These are phyloP conservation scores for Boechera divaricarpa DNA, from an alignment of 345 rosid species.

Conservation along the genomic window DNA sequence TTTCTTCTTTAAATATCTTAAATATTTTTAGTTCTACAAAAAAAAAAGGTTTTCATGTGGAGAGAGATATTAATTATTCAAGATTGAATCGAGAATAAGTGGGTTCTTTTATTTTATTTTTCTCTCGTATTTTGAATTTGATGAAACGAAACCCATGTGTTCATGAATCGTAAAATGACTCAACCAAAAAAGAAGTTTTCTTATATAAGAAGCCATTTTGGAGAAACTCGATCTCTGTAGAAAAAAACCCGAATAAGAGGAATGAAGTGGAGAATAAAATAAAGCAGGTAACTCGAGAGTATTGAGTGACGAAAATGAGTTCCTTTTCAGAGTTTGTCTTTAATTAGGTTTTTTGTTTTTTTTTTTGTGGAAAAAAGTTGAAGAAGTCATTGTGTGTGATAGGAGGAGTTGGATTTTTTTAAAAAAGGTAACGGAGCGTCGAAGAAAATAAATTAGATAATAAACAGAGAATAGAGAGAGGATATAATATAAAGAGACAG, in stretches of 20 bases:
- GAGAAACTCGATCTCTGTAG: conserved; percentile 33
- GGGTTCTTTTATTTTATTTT: not conserved
- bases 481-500: conserved; percentile 20
- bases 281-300: conserved; percentile 40
- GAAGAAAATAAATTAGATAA: conserved; percentile 21
- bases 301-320: conserved; percentile 39
- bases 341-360: conserved; percentile 20
- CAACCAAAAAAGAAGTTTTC: not conserved
- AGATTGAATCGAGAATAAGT: not conserved
- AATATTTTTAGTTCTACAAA: not conserved
- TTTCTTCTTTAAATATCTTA: conserved; percentile 5
- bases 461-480: conserved; percentile 28
- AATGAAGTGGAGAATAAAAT: conserved; percentile 39
- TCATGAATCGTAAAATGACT: conserved; percentile 32
- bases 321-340: conserved; percentile 50
- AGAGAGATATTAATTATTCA: conserved; percentile 21
- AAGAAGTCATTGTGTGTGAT: conserved; percentile 56
- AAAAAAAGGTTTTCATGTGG: conserved; percentile 21
- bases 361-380: conserved; percentile 29
- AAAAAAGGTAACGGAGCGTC: conserved; percentile 66
- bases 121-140: conserved; percentile 12
- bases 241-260: not conserved
- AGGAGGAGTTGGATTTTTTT: conserved; percentile 43
- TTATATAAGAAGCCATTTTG: conserved; percentile 27
- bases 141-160: conserved; percentile 33